These are phyloP conservation scores for Geotrichum klebahnii DNA, from an alignment of 1,139 yeast species.

Conservation along the genomic window DNA sequence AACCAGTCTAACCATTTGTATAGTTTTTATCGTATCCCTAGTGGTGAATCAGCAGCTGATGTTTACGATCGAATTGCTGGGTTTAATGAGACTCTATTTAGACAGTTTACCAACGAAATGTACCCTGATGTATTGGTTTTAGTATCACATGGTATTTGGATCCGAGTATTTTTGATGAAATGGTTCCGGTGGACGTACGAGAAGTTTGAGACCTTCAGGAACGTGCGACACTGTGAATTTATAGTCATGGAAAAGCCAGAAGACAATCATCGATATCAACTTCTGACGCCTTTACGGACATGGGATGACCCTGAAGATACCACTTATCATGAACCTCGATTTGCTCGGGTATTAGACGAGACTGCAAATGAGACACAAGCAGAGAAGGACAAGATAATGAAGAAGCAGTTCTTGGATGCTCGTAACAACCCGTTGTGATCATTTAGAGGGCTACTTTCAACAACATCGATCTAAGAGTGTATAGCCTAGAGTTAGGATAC, in stretches of 20 bases:
- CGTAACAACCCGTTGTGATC: slow-evolving; percentile 10
- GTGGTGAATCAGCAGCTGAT: slow-evolving; percentile 94
- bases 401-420: slow-evolving; percentile 18
- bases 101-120: slow-evolving; percentile 65
- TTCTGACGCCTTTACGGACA: slow-evolving; percentile 36
- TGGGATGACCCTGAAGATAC: slow-evolving; percentile 36
- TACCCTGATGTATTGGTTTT: slow-evolving; percentile 73
- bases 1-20: not conserved
- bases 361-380: slow-evolving; percentile 19
- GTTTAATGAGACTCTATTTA: slow-evolving; percentile 76
- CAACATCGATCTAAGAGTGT: too few relatives aligned
- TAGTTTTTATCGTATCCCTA: slow-evolving; percentile 74
- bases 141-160: slow-evolving; percentile 93
- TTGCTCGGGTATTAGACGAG: slow-evolving; percentile 18
- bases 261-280: slow-evolving; percentile 28
- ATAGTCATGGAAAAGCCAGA: slow-evolving; percentile 64
- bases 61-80: slow-evolving; percentile 87
- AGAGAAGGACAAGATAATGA: slow-evolving; percentile 18
- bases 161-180: slow-evolving; percentile 84
- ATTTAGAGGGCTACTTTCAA: too few relatives aligned
- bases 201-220: slow-evolving; percentile 74
- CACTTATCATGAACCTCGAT: slow-evolving; percentile 16
- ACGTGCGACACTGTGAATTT: slow-evolving; percentile 80
- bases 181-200: slow-evolving; percentile 92
- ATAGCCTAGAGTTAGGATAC: too few relatives aligned